These are phyloP conservation scores for Candida albicans DNA, from an alignment of 1,139 yeast species.

Conservation along the genomic window DNA sequence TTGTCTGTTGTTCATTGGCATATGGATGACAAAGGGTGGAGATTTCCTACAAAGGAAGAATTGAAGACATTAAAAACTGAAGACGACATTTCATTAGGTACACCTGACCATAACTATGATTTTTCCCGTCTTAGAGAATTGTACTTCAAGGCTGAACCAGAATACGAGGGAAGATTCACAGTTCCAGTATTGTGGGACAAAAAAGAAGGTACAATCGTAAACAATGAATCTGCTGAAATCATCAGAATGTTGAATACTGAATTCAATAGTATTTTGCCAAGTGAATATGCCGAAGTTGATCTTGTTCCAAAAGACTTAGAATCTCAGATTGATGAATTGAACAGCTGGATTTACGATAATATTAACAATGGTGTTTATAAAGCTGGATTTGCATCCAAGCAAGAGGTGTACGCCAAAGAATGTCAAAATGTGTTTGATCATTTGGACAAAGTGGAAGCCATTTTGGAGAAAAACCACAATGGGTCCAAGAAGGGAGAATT, in stretches of 20 bases:
- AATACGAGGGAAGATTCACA: constrained; percentile 79
- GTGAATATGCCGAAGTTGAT: constrained; percentile 52
- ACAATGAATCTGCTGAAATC: constrained; percentile 87
- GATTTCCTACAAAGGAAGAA: constrained; percentile 50
- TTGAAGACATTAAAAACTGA: constrained; percentile 23
- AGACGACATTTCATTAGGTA: constrained; percentile 50
- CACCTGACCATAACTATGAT: constrained; percentile 66
- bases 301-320: constrained; percentile 60
- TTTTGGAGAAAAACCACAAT: constrained; percentile 51
- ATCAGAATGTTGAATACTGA: constrained; percentile 73
- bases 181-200: constrained; percentile 95
- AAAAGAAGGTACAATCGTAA: constrained; percentile 77
- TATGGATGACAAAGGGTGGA: constrained; percentile 86
- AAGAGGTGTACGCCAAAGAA: constrained; percentile 77
- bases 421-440: constrained; percentile 65
- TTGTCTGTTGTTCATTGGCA: constrained; percentile 87
- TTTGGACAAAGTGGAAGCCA: constrained; percentile 72
- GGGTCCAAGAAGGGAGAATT: constrained; percentile 36
- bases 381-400: constrained; percentile 84
- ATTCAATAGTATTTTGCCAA: constrained; percentile 54
- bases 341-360: constrained; percentile 80
- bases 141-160: constrained; percentile 72
- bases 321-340: constrained; percentile 68
- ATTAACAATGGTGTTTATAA: constrained; percentile 96
- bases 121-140: constrained; percentile 62